A percentile compares a stretch with the other conserved stretches of the same genome.
These are phyloP conservation scores for Purpureocillium takamizusanense DNA, from an alignment of 2,329 filamentous ascomycete genomes.

Conservation along the genomic window DNA sequence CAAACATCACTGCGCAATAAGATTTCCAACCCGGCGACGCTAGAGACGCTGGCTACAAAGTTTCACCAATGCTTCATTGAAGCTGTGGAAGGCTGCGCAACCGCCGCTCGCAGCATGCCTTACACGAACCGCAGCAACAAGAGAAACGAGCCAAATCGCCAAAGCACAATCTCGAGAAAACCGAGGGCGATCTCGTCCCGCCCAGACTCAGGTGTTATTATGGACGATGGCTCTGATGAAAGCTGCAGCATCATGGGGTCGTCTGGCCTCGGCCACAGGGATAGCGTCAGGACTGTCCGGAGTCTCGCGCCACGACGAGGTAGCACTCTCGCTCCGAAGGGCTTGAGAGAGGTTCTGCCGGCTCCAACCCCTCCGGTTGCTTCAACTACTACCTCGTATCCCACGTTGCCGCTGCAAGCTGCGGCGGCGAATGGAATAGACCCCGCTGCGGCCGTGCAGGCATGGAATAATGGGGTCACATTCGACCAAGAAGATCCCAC, in stretches of 20 bases:
- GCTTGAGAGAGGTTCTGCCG: conserved; percentile 10
- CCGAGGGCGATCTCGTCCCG: conserved; percentile 16
- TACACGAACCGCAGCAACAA: conserved; percentile 33
- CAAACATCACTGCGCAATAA: conserved; percentile 24
- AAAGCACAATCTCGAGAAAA: conserved; percentile 13
- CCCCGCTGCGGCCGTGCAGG: conserved; percentile 13
- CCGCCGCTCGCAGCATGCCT: conserved; percentile 24
- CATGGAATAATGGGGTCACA: conserved; percentile 18
- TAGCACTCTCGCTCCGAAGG: conserved; percentile 16
- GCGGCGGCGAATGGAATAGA: conserved; percentile 1
- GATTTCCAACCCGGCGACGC: conserved; percentile 25
- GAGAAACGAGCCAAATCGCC: conserved; percentile 19
- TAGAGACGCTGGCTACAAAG: conserved; percentile 28
- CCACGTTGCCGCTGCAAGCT: too few relatives aligned
- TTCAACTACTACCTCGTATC: too few relatives aligned
- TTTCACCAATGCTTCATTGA: conserved; percentile 32
- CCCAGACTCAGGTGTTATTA: conserved; percentile 27
- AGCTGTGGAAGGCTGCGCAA: conserved; percentile 25
- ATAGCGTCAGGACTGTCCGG: conserved; percentile 21
- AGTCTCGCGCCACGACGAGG: conserved; percentile 7
- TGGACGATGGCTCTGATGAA: conserved; percentile 30
- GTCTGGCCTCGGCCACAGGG: conserved; percentile 14
- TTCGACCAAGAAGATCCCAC: conserved; percentile 12
- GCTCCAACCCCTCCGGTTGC: conserved; percentile 6
- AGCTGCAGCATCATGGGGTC: conserved; percentile 19